Base-by-base conservation (phyloP, 1,284 basidiomycete genomes). In the Prillingera fragicola region DNA sequence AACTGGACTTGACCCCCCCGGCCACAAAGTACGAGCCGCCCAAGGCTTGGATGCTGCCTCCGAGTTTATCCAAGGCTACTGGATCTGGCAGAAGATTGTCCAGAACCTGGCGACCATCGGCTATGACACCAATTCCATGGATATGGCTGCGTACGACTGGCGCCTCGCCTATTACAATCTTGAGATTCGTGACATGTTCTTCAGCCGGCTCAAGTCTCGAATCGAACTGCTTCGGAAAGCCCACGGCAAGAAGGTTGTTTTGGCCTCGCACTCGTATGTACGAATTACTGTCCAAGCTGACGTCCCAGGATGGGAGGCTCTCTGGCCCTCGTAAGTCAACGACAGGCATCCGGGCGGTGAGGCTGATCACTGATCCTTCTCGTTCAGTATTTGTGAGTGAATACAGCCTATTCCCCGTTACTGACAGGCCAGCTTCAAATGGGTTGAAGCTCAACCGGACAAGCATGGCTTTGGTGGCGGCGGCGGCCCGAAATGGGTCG, bases 81-180 rank as follows among this genome's bases (percentile, higher is more conserved):
- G 91, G 91, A 83, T 95, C 52, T 96, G 91, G 90, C 85, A 85
- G 4, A 92, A 92, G 71, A 87, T 96, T 43, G 82, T 97, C 10
- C 67, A 96, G 69, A 96, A 96, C 61, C 76, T 97, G 2, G 90
- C 92, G 0, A 87, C 84, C 2, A 78, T 94, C 17, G 85, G 85
- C 57, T 95, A 95, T 60, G 89, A 94, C 59, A 86, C 87, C 3
- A 89, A 92, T 60, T 91, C 90, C 54, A 75, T 95, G 50, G 77
- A 84, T 53, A 78, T 94, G 33, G 87, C 87, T 0, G 82, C 88
- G 10, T 94, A 91, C 63, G 89, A 92, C 63, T 92, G 87, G 88
- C 78, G 91, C 29, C 65, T 96, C 42, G 87, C 87, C n/a, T 90
- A 82, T 68, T 84, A 81, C 71, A 97, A 98, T 62, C 73, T 78